Evolutionary conservation across 768 basidiomycete species (phyloP), one percentile per base, ranked within the genome.

Genomic region (Amanita muscaria): DNA sequence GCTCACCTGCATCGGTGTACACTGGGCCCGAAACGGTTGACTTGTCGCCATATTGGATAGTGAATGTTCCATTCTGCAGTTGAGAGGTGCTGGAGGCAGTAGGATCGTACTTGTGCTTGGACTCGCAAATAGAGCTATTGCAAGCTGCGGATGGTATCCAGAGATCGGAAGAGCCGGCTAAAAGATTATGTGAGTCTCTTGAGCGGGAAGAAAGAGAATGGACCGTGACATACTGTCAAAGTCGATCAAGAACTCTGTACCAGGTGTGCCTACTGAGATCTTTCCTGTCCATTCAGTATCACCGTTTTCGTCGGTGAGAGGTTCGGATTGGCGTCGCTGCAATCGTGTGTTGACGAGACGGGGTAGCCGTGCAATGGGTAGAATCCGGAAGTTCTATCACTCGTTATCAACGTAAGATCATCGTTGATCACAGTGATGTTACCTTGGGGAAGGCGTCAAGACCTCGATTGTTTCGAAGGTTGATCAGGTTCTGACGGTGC

Each of bases 31-130:
- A 49, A 8, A 69, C 69, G 1, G 60, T 55, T 1, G 63, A 66
- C 2, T 71, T 69, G 43, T 76, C 73, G 31, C 70, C 73, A 49
- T 72, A 74, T 14, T 49, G 25, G 36, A 75, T 44, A 4, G 16
- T 11, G 18, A 44, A 44, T 12, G 31, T 27, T 6, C 33, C 33
- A n/a, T 18, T n/a, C 9, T 44, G 31, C 42, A 3, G 15, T 18
- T 36, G 9, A 11, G 42, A 44, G 14, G 42, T 34, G 32, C 32
- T 44, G 8, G 42, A 44, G 19, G 42, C 10, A 14, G 11, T 11
- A 12, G 42, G 19, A 16, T 44, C 3, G 33, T 44, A 44, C 23
- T 36, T 44, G 42, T 36, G 32, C 42, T 44, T 44, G 34, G 42
- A 44, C 2, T 21, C 12, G 16, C 42, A 44, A 27, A 21, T 12